phyloP scores from a whole-genome alignment of 1,284 basidiomycete genomes.

The Mycena sp. region DNA sequence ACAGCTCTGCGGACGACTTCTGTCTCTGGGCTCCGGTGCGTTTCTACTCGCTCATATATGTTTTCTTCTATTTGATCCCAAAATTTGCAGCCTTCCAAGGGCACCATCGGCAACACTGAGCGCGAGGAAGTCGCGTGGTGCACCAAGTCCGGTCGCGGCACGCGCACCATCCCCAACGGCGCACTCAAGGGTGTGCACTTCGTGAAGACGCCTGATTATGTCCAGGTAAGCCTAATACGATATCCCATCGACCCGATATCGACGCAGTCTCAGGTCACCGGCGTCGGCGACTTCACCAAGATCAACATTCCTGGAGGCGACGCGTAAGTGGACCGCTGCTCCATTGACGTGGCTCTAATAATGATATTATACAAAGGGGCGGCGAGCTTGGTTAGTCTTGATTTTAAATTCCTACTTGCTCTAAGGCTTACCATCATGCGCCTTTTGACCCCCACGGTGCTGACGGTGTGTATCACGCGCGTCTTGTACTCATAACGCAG shows the following conservation, averaged over 20 bases:
- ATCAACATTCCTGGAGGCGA: slow-evolving; percentile 60
- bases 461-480: slow-evolving; percentile 58
- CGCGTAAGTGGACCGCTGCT: slow-evolving; percentile 34
- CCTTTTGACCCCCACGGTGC: slow-evolving; percentile 61
- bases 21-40: slow-evolving; percentile 65
- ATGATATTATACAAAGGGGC: slow-evolving; percentile 43
- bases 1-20: slow-evolving; percentile 63
- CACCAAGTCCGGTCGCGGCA: slow-evolving; percentile 71
- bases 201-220: slow-evolving; percentile 71
- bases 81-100: slow-evolving; percentile 23
- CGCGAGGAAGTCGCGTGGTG: slow-evolving; percentile 79
- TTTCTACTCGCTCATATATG: too few relatives aligned
- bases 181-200: slow-evolving; percentile 74
- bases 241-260: background rate
- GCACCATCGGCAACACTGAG: slow-evolving; percentile 75
- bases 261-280: slow-evolving; percentile 56
- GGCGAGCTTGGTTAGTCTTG: slow-evolving; percentile 60
- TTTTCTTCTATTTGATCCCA: too few relatives aligned
- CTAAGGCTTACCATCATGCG: background rate
- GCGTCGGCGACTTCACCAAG: slow-evolving; percentile 73
- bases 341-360: too few relatives aligned
- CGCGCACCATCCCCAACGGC: slow-evolving; percentile 70
- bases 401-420: background rate
- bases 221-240: slow-evolving; percentile 54
- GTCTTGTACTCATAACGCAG: slow-evolving; percentile 18